Evolutionary conservation across 768 basidiomycete species (phyloP).

Genomic region (Lactarius trivialis): DNA sequence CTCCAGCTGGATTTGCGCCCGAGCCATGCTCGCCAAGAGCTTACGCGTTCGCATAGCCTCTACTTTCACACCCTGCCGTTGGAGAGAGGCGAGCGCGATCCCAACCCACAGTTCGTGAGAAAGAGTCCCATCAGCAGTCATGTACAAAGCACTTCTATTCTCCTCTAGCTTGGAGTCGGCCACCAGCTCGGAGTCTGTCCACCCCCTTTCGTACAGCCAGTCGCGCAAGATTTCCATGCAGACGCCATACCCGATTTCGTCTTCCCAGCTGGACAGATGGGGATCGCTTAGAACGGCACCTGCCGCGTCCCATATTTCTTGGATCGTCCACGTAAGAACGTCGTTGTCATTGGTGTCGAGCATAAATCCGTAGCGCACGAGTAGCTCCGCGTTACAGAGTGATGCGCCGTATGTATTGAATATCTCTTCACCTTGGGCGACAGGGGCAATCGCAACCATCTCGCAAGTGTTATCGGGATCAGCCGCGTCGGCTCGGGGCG

Average conservation of each 20-base stretch:
- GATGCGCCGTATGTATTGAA: constrained; percentile 76
- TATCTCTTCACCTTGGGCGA: constrained; percentile 48
- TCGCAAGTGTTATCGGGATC: constrained; percentile 37
- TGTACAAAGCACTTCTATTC: constrained; percentile 8
- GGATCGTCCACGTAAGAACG: constrained; percentile 32
- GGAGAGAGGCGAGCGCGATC: constrained; percentile 12
- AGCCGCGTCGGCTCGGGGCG: constrained; percentile 2
- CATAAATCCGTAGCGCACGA: constrained; percentile 65
- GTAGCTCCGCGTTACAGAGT: constrained; percentile 57
- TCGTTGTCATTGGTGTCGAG: constrained; percentile 72
- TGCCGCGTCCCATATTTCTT: constrained; percentile 25
- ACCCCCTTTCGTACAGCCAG: constrained; percentile 18
- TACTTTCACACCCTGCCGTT: not conserved
- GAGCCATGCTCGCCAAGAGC: constrained; percentile 3
- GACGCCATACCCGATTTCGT: constrained; percentile 1
- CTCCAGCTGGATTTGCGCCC: constrained; percentile 11
- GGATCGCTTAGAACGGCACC: constrained; percentile 7
- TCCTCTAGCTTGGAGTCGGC: constrained; percentile 7
- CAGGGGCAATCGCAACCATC: constrained; percentile 55
- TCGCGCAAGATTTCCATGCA: constrained; percentile 20
- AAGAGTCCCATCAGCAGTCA: constrained; percentile 22
- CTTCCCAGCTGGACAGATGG: constrained; percentile 5
- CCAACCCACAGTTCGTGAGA: constrained; percentile 21
- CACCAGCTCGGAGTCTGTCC: constrained; percentile 20
- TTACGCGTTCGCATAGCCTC: not conserved